These are phyloP conservation scores for Drechslera avenae DNA, from an alignment of 2,329 filamentous ascomycete species.

Conservation along the genomic window DNA sequence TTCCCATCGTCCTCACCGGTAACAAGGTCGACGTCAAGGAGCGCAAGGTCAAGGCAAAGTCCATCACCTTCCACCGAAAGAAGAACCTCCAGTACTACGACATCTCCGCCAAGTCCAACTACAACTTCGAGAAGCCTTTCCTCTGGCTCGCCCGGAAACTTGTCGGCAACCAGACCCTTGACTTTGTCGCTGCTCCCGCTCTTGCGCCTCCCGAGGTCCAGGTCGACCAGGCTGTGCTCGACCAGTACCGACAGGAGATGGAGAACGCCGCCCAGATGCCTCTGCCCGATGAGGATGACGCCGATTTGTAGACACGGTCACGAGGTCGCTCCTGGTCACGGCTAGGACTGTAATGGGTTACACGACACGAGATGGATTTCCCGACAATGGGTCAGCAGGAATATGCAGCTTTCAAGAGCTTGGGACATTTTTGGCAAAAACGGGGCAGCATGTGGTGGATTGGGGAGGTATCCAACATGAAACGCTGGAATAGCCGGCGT, in stretches of 20 bases:
- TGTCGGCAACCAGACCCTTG: slow-evolving; percentile 87
- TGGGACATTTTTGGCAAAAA: slow-evolving; percentile 39
- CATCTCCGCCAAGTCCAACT: slow-evolving; percentile 99
- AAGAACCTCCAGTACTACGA: slow-evolving; percentile 99
- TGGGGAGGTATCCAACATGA: slow-evolving; percentile 28
- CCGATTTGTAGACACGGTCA: slow-evolving; percentile 59
- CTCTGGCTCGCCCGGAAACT: slow-evolving; percentile 99
- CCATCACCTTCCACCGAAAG: slow-evolving; percentile 99
- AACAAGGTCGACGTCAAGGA: slow-evolving; percentile 99
- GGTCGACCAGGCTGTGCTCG: slow-evolving; percentile 82
- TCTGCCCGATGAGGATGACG: slow-evolving; percentile 92
- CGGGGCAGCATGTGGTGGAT: slow-evolving; percentile 26
- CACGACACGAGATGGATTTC: slow-evolving; percentile 37
- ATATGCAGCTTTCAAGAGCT: slow-evolving; percentile 27
- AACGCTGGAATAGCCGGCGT: slow-evolving; percentile 43
- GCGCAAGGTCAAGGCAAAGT: slow-evolving; percentile 99
- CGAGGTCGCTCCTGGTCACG: slow-evolving; percentile 25
- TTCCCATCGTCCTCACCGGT: slow-evolving; percentile 95
- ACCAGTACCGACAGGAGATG: slow-evolving; percentile 90
- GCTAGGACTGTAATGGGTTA: slow-evolving; percentile 33
- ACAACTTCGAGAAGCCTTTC: slow-evolving; percentile 99
- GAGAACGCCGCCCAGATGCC: slow-evolving; percentile 76
- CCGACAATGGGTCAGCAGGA: slow-evolving; percentile 25
- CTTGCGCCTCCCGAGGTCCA: slow-evolving; percentile 91
- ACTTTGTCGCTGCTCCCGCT: slow-evolving; percentile 94